phyloP scores from a whole-genome alignment of 345 rosid species.

The Eucalyptus dawsonii region DNA sequence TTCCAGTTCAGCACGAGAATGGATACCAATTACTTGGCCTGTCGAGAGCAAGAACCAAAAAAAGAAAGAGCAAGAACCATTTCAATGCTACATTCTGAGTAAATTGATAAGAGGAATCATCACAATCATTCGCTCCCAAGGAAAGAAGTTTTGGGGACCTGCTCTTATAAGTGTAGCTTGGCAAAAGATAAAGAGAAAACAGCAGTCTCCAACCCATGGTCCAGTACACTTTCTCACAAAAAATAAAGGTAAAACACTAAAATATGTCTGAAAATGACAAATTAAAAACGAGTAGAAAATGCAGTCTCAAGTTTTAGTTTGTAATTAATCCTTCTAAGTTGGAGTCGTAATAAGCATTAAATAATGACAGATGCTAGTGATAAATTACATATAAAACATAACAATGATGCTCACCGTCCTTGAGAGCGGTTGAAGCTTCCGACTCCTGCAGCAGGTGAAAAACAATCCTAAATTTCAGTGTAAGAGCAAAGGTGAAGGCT shows the following conservation, averaged over 20 bases:
- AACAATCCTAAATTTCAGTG: neutral
- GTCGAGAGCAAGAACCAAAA: neutral
- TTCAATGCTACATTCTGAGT: neutral
- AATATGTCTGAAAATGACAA: neutral
- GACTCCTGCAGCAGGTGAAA: constrained; percentile 34
- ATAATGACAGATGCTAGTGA: neutral
- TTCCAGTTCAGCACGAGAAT: constrained; percentile 54
- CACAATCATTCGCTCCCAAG: neutral
- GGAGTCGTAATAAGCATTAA: neutral
- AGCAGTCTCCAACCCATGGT: neutral
- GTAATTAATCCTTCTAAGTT: neutral
- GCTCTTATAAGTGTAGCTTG: neutral
- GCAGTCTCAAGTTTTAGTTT: neutral
- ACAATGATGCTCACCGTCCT: constrained; percentile 37
- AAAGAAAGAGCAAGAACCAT: neutral
- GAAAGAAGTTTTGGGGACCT: neutral
- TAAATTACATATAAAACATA: neutral
- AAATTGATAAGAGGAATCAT: neutral
- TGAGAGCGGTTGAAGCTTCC: constrained; percentile 48
- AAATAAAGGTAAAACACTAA: neutral
- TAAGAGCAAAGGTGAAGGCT: neutral
- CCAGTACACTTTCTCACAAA: neutral
- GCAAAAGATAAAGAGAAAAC: neutral
- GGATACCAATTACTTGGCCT: constrained; percentile 76
- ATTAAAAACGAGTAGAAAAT: neutral